These are phyloP conservation scores for Sporobolomyces roseus DNA, from an alignment of 768 basidiomycete genomes.

Conservation along the genomic window DNA sequence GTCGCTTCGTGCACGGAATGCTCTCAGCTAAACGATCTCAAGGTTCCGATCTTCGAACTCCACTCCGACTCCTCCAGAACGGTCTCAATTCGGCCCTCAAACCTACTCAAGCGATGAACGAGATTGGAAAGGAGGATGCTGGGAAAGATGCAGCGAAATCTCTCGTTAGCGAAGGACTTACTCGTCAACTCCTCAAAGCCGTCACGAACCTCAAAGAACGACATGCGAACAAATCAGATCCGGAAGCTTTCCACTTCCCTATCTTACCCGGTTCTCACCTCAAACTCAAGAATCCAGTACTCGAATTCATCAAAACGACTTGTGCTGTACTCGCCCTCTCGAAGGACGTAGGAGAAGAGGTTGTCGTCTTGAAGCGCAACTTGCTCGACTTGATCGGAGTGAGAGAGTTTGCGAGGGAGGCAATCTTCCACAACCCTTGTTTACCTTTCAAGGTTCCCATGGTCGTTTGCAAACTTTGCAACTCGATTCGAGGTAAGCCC, in stretches of 20 bases:
- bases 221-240: conserved; percentile 50
- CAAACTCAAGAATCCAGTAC: conserved; percentile 68
- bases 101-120: conserved; percentile 65
- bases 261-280: conserved; percentile 80
- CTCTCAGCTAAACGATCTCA: conserved; percentile 62
- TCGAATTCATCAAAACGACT: conserved; percentile 83
- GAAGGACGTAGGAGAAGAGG: conserved; percentile 76
- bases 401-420: conserved; percentile 74
- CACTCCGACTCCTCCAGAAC: conserved; percentile 68
- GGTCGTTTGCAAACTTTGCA: conserved; percentile 75
- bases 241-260: conserved; percentile 65
- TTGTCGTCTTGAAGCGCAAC: conserved; percentile 82
- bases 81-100: conserved; percentile 38
- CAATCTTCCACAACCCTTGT: conserved; percentile 84
- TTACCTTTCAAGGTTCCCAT: conserved; percentile 73
- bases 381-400: conserved; percentile 80
- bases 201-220: conserved; percentile 57
- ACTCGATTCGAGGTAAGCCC: conserved; percentile 37
- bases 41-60: conserved; percentile 61
- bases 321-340: conserved; percentile 77
- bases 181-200: conserved; percentile 68
- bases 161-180: conserved; percentile 75
- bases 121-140: conserved; percentile 61
- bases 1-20: conserved; percentile 78
- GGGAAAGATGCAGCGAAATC: conserved; percentile 67